Evolutionary conservation across 176 grass and related monocot species (phyloP), one percentile per base, ranked within the genome.

Genomic region (Leersia perrieri): DNA sequence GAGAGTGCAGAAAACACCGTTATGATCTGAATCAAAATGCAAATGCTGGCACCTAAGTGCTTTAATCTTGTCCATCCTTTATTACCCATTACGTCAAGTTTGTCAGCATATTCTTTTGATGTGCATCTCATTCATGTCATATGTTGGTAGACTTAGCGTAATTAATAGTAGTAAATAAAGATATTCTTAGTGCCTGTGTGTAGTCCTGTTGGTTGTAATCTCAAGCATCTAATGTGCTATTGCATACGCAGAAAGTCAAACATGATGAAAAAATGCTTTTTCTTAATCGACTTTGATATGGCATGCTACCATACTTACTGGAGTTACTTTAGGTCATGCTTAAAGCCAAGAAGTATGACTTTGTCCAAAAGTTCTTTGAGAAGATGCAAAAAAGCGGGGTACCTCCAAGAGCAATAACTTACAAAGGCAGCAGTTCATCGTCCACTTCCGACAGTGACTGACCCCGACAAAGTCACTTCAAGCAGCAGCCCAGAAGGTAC

Each of bases 361-460:
- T 94, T 72, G 92, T 92, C 39, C 85, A 94, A 83, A 94, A 90
- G 72, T 97, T 89, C 75, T 97, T 90, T 57, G 83, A 94, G 30
- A 97, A 91, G 71, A 97, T 97, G 94, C 80, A 77, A 72, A 97
- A 92, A 89, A 85, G 81, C 83, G 94, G 94, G 20, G 63, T 97
- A 74, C 63, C 89, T 77, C 90, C 89, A 73, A 85, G 85, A 83
- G 92, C 94, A 82, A 69, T 89, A 87, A 94, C 94, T 36, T 94
- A 94, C 75, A 97, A 87, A 94, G 87, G 94, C 94, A 85, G 32
- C 23, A 25, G 9, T 76, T 11, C 40, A 65, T n/a, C n/a, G n/a
- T n/a, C n/a, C n/a, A n/a, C n/a, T n/a, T n/a, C n/a, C 35, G 7
- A 38, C 35, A 38, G 35, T n/a, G n/a, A n/a, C 41, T 44, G 49